A percentile compares a stretch with the other conserved stretches of the same genome.
Conservation (phyloP, 2,329 filamentous ascomycete species). For the Trichoderma citrinoviride region DNA sequence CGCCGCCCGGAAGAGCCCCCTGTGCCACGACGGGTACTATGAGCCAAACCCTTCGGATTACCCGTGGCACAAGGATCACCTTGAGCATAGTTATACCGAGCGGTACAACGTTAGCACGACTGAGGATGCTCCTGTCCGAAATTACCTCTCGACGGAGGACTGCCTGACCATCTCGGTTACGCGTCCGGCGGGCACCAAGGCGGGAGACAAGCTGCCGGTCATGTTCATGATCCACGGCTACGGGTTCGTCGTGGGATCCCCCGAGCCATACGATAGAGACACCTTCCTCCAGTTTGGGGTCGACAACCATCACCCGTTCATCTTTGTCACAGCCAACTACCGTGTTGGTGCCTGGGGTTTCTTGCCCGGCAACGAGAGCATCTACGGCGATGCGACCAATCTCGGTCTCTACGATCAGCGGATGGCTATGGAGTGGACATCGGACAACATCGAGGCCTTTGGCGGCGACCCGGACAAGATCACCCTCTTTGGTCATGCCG, state of each 20-base stretch:
- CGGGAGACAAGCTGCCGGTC: conserved; percentile 49
- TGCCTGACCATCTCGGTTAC: conserved; percentile 50
- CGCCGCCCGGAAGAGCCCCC: conserved; percentile 40
- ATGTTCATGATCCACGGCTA: conserved; percentile 59
- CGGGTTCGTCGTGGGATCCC: conserved; percentile 31
- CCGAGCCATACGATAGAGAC: background rate
- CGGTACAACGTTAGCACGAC: no score
- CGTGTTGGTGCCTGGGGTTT: conserved; percentile 8
- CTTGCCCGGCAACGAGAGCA: background rate
- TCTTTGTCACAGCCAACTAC: conserved; percentile 12
- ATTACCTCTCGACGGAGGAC: conserved; percentile 39
- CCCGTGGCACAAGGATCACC: background rate
- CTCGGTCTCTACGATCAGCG: conserved; percentile 71
- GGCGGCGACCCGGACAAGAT: conserved; percentile 77
- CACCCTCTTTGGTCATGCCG: conserved; percentile 74
- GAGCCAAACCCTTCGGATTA: background rate
- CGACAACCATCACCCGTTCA: background rate
- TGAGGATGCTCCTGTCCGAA: background rate
- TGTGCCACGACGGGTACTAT: conserved; percentile 55
- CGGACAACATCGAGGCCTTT: conserved; percentile 73
- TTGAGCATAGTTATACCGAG: no score
- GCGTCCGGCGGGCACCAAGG: conserved; percentile 43
- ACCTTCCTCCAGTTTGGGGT: background rate
- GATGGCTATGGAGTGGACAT: conserved; percentile 70
- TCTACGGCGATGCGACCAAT: conserved; percentile 43